Evolutionary conservation across 2,329 filamentous ascomycete genomes (phyloP), one percentile per base, ranked within the genome.

Genomic region (Ceratocystis colombiana): DNA sequence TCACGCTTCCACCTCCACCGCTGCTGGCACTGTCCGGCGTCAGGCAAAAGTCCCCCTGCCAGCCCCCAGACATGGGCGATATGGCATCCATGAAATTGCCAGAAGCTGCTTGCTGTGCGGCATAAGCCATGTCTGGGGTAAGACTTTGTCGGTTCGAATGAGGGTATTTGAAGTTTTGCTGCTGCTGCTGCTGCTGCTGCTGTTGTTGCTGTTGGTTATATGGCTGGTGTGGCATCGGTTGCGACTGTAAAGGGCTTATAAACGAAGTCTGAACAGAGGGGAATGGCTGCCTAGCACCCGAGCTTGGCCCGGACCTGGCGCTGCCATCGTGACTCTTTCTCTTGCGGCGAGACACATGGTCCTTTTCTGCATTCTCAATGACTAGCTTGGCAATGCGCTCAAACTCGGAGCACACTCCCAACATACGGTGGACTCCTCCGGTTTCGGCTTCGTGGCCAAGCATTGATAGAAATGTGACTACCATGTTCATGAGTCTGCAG

Each of bases 331-430:
- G 79, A 68, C 82, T 85, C 80, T 96, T 96, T 68, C 93, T 85
- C 79, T 97, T 97, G 67, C 90, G 85, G 68, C 89, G 84, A 4
- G 84, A 86, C 30, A 87, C 82, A 45, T 88, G 84, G 64, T 97
- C 93, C 72, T 88, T 90, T 73, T 97, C 93, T 0, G 90, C 84
- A 74, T 92, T 96, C 68, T 97, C 93, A 59, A 97, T 86, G 7
- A 96, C 90, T 2, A 91, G 85, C 72, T 88, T 90, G 45, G 91
- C 91, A 70, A 99, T 96, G 67, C 94, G 86, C 74, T 96, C 92
- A 71, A 99, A 99, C 72, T 99, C 94, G n/a, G 89, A 85, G 75
- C 93, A 97, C 0, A 97, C 88, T 28, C 87, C 88, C 20, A 96
- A 83, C 90, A 97, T 97, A 62, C 94, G 88, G 73, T 90, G 90